These are phyloP conservation scores for Saccharomycopsis amapae DNA, from an alignment of 805 yeast genomes.

Conservation along the genomic window DNA sequence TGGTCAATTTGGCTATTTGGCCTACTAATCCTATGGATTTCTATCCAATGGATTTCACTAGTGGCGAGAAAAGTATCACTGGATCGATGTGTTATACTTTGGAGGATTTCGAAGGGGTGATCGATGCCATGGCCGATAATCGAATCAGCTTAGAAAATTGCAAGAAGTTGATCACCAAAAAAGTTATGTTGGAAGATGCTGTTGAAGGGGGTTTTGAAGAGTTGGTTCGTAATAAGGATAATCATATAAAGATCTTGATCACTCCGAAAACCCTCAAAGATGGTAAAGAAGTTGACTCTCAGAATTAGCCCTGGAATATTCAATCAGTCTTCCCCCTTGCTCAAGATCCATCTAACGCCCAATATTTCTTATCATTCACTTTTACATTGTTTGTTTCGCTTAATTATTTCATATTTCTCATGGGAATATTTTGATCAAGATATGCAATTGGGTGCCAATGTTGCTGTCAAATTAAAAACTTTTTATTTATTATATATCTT, in stretches of 20 bases:
- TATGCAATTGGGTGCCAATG: no score
- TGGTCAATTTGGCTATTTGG: constrained; percentile 45
- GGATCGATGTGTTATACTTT: constrained; percentile 42
- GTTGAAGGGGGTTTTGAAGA: constrained; percentile 38
- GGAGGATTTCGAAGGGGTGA: constrained; percentile 37
- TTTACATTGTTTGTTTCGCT: not conserved
- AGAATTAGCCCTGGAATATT: no score
- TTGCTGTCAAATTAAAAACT: no score
- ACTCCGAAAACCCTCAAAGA: constrained; percentile 26
- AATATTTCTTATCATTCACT: not conserved
- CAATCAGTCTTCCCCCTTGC: not conserved
- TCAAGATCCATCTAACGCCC: not conserved
- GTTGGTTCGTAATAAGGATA: constrained; percentile 36
- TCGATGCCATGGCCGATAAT: constrained; percentile 34
- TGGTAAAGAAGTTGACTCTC: constrained; percentile 8
- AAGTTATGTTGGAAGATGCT: constrained; percentile 34
- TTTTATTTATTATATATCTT: no score
- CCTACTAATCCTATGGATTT: constrained; percentile 38
- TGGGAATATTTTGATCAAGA: no score
- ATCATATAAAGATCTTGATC: constrained; percentile 39
- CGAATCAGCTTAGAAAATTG: constrained; percentile 32
- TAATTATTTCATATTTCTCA: no score
- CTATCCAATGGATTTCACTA: constrained; percentile 40
- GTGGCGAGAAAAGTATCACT: constrained; percentile 36
- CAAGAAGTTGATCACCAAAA: constrained; percentile 33